Evolutionary conservation across 2,329 filamentous ascomycete species (phyloP), one percentile per base, ranked within the genome.

Genomic region (Ceratocystis albifundus): DNA sequence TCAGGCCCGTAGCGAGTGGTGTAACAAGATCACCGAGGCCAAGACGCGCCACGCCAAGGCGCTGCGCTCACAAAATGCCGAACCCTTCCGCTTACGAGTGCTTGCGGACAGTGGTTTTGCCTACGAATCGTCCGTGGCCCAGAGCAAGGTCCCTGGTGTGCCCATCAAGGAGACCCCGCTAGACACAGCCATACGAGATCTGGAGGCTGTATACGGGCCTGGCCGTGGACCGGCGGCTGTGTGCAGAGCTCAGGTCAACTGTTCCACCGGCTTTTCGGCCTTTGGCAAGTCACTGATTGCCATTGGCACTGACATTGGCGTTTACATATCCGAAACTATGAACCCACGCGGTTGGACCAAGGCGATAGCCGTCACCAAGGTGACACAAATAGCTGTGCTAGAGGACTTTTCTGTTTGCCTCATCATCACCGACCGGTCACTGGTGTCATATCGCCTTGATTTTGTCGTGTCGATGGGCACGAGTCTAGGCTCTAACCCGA

Each of bases 351-450:
- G 90, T 12, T 99, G 94, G 94, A 84, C 80, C 68, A 72, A 95
- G 88, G 86, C 89, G 6, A 90, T 96, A 28, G 84, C 86, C 73
- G 84, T 86, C 70, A 78, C 79, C 59, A 85, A 86, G 67, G 92
- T 99, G 17, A 95, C 93, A 1, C 94, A 99, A 74, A 89, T 99
- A 61, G 88, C 94, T 0, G 89, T 99, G 0, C 83, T 99, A 5
- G 95, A 99, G 73, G 94, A 97, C 70, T 97, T 97, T 74, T 94
- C 90, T 55, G 80, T 97, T 15, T 94, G 96, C 74, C 80, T 99
- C 32, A 81, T 99, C 68, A 91, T 97, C 70, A 86, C 93, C 0
- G 94, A 99, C 75, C 92, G 92, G 74, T 88, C 89, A 15, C 80
- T 99, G 30, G 90, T 96, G 70, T 92, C 93, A 1, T 96, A 96